These are phyloP conservation scores for Diplodia intermedia DNA, from an alignment of 2,329 filamentous ascomycete genomes.

Conservation along the genomic window DNA sequence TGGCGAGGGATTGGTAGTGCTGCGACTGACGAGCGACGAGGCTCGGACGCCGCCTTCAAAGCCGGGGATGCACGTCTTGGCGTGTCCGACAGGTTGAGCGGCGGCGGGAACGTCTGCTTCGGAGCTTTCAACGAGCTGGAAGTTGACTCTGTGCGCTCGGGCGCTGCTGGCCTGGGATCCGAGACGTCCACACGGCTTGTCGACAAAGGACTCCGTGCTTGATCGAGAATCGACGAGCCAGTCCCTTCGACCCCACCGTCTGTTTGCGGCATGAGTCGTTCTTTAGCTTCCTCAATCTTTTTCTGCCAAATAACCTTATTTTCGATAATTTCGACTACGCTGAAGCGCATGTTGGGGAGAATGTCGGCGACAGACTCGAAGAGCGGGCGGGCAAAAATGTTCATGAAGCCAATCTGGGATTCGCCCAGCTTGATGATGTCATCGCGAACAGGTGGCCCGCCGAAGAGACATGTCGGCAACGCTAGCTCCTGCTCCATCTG, in stretches of 20 bases:
- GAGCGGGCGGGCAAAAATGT: constrained; percentile 88
- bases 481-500: constrained; percentile 88
- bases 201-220: constrained; percentile 46
- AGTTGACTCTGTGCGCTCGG: constrained; percentile 11
- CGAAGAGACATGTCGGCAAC: constrained; percentile 86
- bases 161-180: constrained; percentile 9
- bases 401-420: constrained; percentile 95
- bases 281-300: constrained; percentile 69
- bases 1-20: constrained; percentile 37
- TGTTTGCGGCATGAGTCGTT: constrained; percentile 37
- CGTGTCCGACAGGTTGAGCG: constrained; percentile 33
- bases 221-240: constrained; percentile 36
- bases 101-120: constrained; percentile 15
- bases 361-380: constrained; percentile 89
- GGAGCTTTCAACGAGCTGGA: constrained; percentile 26
- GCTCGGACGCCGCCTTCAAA: constrained; percentile 36
- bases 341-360: constrained; percentile 83
- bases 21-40: constrained; percentile 43
- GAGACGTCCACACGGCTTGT: constrained; percentile 37
- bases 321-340: constrained; percentile 77
- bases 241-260: constrained; percentile 36
- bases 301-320: constrained; percentile 79
- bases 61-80: constrained; percentile 44
- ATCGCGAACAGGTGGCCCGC: constrained; percentile 77
- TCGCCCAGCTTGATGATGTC: constrained; percentile 83